Base-by-base conservation (phyloP, 257 asterid species). In the Ajuga chamaepitys region DNA sequence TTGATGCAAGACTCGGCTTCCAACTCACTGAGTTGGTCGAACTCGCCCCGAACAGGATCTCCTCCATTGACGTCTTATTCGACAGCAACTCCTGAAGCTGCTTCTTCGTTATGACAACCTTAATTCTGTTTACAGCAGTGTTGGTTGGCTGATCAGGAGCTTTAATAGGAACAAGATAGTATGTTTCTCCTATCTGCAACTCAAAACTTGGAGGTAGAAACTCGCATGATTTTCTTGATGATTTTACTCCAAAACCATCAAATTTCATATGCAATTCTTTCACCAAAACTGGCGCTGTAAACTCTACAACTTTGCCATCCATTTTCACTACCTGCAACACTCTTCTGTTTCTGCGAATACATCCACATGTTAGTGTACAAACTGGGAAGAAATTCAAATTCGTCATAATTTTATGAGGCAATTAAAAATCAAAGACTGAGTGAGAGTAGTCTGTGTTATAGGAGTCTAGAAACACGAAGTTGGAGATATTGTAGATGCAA, bases 81-180 rank as follows among this genome's bases (percentile, higher is more conserved):
- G 75, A 9, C 25, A 81, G 41, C 66, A 84, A 5, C 58, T 84
- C 82, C 45, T 84, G 57, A 11, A 84, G 76, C 64, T 81, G 85
- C 58, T 81, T 65, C 80, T 66, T 84, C n/a, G 85, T 74, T n/a
- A 81, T 77, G 10, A 84, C 80, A 1, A 84, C 70, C 59, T 81
- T 81, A 3, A 81, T 75, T n/a, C 85, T 84, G 78, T 57, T 76
- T n/a, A 74, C 75, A 2, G 44, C 14, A 11, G 34, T 5, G 4
- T 28, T 28, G 4, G 18, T 46, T 7, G 62, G 30, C 18, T 62
- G 44, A 8, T 7, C 64, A 40, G 55, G 50, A 26, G 52, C n/a
- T 14, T 64, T 42, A 3, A 46, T 26, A 34, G 84, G 84, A 37
- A 50, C 41, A 5, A 75, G 84, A 59, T 73, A 70, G 53, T 82